These are phyloP conservation scores for Claviceps citrina DNA, from an alignment of 2,329 filamentous ascomycete species.

Conservation along the genomic window DNA sequence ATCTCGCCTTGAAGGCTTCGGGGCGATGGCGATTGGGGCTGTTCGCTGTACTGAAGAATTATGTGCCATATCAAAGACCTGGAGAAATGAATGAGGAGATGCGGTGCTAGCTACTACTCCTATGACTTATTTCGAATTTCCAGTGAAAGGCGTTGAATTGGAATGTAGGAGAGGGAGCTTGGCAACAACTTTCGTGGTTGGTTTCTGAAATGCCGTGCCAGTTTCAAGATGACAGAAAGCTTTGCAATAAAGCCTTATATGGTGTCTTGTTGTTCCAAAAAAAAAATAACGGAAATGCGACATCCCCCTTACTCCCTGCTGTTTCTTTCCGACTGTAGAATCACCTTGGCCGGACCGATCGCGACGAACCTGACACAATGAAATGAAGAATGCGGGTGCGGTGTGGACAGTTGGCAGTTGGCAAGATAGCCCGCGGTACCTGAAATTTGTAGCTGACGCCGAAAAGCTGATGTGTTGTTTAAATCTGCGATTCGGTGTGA, in stretches of 20 bases:
- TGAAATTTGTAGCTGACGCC: background rate
- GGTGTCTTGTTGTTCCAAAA: background rate
- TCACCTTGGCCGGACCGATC: conserved; percentile 5
- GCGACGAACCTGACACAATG: conserved; percentile 1
- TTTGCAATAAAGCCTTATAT: background rate
- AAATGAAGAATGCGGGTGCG: background rate
- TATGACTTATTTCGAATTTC: background rate
- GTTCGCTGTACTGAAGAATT: conserved; percentile 41
- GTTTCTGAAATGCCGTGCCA: background rate
- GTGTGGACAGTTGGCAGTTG: background rate
- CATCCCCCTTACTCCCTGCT: background rate
- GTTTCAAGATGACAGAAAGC: background rate
- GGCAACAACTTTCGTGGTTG: background rate
- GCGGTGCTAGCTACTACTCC: background rate
- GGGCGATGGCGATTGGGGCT: conserved; percentile 51
- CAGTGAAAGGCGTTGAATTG: background rate
- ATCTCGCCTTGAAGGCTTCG: conserved; percentile 35
- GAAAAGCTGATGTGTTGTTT: background rate
- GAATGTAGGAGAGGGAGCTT: background rate
- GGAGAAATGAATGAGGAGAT: conserved; percentile 9
- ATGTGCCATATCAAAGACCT: conserved; percentile 31
- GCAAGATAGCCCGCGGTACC: background rate
- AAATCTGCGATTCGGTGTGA: background rate
- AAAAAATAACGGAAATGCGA: background rate
- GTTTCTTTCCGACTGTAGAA: background rate